Evolutionary conservation across 768 basidiomycete species (phyloP).

Genomic region (Auriscalpium vulgare): DNA sequence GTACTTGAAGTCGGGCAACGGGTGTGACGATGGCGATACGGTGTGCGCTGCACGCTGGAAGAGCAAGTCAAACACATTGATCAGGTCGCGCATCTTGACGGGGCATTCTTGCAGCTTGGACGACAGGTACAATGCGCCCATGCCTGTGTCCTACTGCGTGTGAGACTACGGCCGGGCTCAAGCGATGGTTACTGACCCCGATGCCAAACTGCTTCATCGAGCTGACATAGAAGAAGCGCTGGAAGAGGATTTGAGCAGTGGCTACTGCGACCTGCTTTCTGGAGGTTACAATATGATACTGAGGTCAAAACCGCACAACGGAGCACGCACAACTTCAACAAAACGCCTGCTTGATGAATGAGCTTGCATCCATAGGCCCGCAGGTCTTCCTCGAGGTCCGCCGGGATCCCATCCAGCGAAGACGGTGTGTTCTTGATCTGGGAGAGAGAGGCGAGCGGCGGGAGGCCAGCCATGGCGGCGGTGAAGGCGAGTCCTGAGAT

Average conservation of each 20-base stretch:
- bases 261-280: conserved; percentile 97
- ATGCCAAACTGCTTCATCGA: conserved; percentile 94
- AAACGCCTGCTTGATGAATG: conserved; percentile 89
- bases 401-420: conserved; percentile 70
- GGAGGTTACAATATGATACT: conserved; percentile 7
- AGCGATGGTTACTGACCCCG: conserved; percentile 48
- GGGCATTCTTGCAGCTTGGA: conserved; percentile 93
- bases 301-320: not conserved
- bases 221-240: conserved; percentile 93
- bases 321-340: conserved; percentile 73
- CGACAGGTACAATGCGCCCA: conserved; percentile 82
- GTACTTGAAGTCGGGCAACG: conserved; percentile 44
- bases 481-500: not conserved
- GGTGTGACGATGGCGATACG: conserved; percentile 29
- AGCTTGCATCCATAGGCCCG: conserved; percentile 88
- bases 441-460: conserved; percentile 75
- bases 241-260: conserved; percentile 92
- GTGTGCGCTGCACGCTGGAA: conserved; percentile 63
- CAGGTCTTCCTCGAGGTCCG: conserved; percentile 79
- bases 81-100: conserved; percentile 84
- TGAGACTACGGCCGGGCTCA: not conserved
- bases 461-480: conserved; percentile 27
- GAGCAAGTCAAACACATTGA: conserved; percentile 90
- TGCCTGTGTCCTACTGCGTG: conserved; percentile 61
- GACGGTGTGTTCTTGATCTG: conserved; percentile 83